A percentile compares a stretch with the other conserved stretches of the same genome.
phyloP scores from a whole-genome alignment of 2,329 filamentous ascomycete species.

The Alternaria sp. region DNA sequence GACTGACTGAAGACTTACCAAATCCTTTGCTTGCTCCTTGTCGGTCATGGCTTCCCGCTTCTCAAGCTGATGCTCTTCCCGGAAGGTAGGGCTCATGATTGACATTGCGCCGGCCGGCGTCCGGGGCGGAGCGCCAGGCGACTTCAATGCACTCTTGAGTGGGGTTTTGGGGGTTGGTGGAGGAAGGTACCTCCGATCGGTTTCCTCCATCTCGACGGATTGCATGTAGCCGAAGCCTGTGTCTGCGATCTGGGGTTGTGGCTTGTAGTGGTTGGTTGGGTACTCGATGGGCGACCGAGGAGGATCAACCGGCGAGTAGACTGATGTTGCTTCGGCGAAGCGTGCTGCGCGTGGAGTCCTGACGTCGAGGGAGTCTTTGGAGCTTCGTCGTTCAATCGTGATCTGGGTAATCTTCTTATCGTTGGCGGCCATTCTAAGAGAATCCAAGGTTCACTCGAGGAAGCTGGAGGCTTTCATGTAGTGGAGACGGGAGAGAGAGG shows the following conservation, averaged over 20 bases:
- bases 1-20: slow-evolving; percentile 67
- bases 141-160: slow-evolving; percentile 88
- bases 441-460: slow-evolving; percentile 37
- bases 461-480: slow-evolving; percentile 45
- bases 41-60: slow-evolving; percentile 82
- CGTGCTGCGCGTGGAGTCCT: slow-evolving; percentile 76
- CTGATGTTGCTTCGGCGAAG: slow-evolving; percentile 80
- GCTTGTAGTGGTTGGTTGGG: slow-evolving; percentile 62
- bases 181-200: slow-evolving; percentile 52
- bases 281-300: slow-evolving; percentile 56
- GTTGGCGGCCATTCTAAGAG: slow-evolving; percentile 55
- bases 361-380: slow-evolving; percentile 52
- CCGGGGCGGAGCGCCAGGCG: slow-evolving; percentile 77
- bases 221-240: slow-evolving; percentile 90
- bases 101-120: slow-evolving; percentile 61
- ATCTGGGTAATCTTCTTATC: slow-evolving; percentile 52
- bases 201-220: slow-evolving; percentile 62
- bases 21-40: slow-evolving; percentile 82
- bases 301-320: slow-evolving; percentile 76
- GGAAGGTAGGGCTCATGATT: slow-evolving; percentile 89
- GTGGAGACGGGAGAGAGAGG: slow-evolving; percentile 17
- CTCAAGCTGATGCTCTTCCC: slow-evolving; percentile 84
- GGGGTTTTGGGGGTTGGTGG: slow-evolving; percentile 75
- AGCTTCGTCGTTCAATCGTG: slow-evolving; percentile 50
- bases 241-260: slow-evolving; percentile 78